Evolutionary conservation across 768 basidiomycete genomes (phyloP), one percentile per base, ranked within the genome.

Genomic region (Pleurotus ostreatus): DNA sequence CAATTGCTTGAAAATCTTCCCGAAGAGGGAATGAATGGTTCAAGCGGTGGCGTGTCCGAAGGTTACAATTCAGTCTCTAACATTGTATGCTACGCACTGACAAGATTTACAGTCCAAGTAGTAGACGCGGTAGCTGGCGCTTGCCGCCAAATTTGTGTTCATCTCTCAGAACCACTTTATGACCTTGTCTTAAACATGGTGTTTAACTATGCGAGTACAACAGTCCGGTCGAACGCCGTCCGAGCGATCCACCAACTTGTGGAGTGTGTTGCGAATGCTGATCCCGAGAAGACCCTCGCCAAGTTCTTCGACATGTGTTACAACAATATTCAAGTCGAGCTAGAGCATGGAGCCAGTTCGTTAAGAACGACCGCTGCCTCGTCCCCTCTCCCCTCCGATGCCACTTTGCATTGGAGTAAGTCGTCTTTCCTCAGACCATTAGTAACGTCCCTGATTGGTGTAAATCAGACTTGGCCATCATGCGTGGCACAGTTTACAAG

Each of bases 171-270:
- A 41, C 77, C 82, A 2, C 74, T 94, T 18, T 94, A 84, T 67
- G 88, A 92, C 63, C 76, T 90, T 59, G 90, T 88, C 3, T 73
- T 94, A 46, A 87, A 91, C 62, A 85, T 93, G 78, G 82, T 94
- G 55, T 89, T 79, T 66, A 85, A 93, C 65, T 93, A 94, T 64
- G 86, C 86, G 13, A 89, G 85, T 62, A 85, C 83, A 12, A 88
- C 85, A 59, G 87, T 91, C 23, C 86, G 92, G 22, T 78, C 90
- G 22, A 95, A 94, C 68, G 88, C 91, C 20, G 89, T 94, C 43
- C 83, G 90, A 55, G 90, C 88, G 2, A 88, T 94, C 23, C 90
- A 93, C 62, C 86, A 92, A 61, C 76, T 97, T 3, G 88, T 94
- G 34, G 85, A 89, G 70, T 91, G 89, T 64, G 81, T 95, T 20